Conservation (phyloP, 2,329 filamentous ascomycete species). For the Claviceps quebecensis region DNA sequence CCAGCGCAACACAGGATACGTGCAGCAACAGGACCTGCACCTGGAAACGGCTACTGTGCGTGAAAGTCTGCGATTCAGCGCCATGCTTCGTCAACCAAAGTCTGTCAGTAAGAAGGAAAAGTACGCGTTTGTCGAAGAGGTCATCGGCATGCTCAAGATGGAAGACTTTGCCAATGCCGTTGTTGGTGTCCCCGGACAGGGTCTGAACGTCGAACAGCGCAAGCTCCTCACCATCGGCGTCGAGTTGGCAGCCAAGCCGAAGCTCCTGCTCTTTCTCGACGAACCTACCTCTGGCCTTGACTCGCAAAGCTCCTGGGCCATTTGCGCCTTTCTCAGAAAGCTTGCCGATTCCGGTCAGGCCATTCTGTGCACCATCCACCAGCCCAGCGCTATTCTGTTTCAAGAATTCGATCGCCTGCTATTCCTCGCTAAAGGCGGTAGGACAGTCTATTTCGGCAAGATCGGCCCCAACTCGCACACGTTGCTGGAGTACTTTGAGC, state of each 20-base stretch:
- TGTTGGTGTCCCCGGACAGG: conserved; percentile 47
- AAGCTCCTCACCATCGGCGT: conserved; percentile 49
- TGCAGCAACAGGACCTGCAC: conserved; percentile 52
- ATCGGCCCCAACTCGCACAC: conserved; percentile 45
- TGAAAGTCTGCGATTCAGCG: conserved; percentile 40
- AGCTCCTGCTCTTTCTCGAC: conserved; percentile 47
- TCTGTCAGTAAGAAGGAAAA: conserved; percentile 42
- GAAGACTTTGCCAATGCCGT: conserved; percentile 51
- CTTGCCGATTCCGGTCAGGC: conserved; percentile 41
- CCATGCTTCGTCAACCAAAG: conserved; percentile 42
- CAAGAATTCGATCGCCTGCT: conserved; percentile 45
- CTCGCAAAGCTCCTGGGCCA: conserved; percentile 49
- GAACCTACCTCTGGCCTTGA: conserved; percentile 50
- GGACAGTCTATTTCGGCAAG: conserved; percentile 56
- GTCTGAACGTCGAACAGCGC: conserved; percentile 46
- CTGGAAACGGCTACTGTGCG: conserved; percentile 40
- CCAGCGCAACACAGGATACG: conserved; percentile 52
- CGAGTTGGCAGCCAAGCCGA: conserved; percentile 41
- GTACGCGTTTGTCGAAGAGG: conserved; percentile 46
- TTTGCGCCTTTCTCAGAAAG: conserved; percentile 47
- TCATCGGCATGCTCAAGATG: conserved; percentile 54
- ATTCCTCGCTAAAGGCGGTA: conserved; percentile 50
- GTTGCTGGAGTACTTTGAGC: conserved; percentile 49
- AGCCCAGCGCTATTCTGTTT: conserved; percentile 39
- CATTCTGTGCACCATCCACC: conserved; percentile 41